Percentiles rank a stretch among this genome's conserved stretches.
phyloP scores from a whole-genome alignment of 1,284 basidiomycete genomes.

The Puccinia hordei region DNA sequence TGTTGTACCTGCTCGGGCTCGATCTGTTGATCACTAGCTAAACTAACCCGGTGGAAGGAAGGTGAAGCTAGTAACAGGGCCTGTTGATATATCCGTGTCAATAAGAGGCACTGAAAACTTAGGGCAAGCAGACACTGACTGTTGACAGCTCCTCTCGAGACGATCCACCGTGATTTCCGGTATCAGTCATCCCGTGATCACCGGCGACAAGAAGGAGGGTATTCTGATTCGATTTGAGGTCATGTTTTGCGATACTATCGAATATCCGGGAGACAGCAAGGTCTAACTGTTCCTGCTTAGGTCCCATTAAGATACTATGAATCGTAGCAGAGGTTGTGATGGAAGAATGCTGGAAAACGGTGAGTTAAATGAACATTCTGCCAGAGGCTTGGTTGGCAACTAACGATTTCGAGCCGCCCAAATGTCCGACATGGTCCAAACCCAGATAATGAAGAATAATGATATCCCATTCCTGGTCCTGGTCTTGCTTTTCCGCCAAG shows the following conservation, averaged over 20 bases:
- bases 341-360: neutral
- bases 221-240: conserved; percentile 34
- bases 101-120: conserved; percentile 10
- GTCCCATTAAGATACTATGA: conserved; percentile 52
- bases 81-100: neutral
- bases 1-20: conserved; percentile 52
- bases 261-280: conserved; percentile 50
- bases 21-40: neutral
- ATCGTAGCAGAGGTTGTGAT: neutral
- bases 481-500: conserved; percentile 28
- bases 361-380: neutral
- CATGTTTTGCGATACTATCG: conserved; percentile 32
- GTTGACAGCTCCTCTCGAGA: conserved; percentile 53
- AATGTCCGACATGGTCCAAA: conserved; percentile 55
- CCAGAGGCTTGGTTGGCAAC: neutral
- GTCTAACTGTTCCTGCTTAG: conserved; percentile 55
- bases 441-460: conserved; percentile 55
- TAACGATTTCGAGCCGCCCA: conserved; percentile 53
- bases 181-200: conserved; percentile 56
- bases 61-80: conserved; percentile 43
- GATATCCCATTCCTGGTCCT: conserved; percentile 50
- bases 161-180: conserved; percentile 55
- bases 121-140: conserved; percentile 16
- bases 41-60: conserved; percentile 11
- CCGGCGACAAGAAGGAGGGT: conserved; percentile 54